A percentile compares a stretch with the other conserved stretches of the same genome.
These are phyloP conservation scores for Kazachstania africana DNA, from an alignment of 805 yeast species.

Conservation along the genomic window DNA sequence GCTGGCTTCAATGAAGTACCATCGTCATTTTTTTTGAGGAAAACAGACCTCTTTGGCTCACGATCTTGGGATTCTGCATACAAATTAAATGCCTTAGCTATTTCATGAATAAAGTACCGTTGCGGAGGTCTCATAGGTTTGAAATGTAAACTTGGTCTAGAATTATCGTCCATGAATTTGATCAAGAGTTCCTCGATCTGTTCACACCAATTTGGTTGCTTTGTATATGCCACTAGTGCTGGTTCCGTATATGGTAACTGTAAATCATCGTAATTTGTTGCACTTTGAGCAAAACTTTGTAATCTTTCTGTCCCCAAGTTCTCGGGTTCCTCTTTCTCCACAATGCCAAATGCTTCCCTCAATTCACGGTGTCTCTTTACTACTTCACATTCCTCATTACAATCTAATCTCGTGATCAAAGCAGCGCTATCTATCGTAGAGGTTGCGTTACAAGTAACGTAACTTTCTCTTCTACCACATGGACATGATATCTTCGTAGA, in stretches of 20 bases:
- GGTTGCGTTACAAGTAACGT: constrained; percentile 49
- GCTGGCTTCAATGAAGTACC: constrained; percentile 15
- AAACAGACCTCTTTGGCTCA: constrained; percentile 70
- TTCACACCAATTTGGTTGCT: constrained; percentile 59
- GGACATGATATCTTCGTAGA: constrained; percentile 41
- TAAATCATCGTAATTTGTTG: constrained; percentile 18
- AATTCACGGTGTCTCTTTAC: constrained; percentile 49
- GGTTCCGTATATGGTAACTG: constrained; percentile 34
- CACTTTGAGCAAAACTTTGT: constrained; percentile 14
- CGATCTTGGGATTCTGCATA: constrained; percentile 68
- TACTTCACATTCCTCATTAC: constrained; percentile 61
- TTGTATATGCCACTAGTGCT: constrained; percentile 35
- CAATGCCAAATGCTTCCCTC: constrained; percentile 47
- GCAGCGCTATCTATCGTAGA: constrained; percentile 20
- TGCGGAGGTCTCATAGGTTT: constrained; percentile 64
- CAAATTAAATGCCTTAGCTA: constrained; percentile 48
- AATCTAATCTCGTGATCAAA: constrained; percentile 34
- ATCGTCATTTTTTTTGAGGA: constrained; percentile 32
- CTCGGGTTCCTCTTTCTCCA: constrained; percentile 1
- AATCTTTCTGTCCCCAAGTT: constrained; percentile 7
- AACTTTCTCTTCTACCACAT: constrained; percentile 47
- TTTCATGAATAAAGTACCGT: constrained; percentile 56
- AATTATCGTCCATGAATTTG: constrained; percentile 34
- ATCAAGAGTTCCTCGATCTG: constrained; percentile 45
- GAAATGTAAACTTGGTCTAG: constrained; percentile 41